These are phyloP conservation scores for Dothidotthia symphoricarpi DNA, from an alignment of 2,329 filamentous ascomycete genomes.

Conservation along the genomic window DNA sequence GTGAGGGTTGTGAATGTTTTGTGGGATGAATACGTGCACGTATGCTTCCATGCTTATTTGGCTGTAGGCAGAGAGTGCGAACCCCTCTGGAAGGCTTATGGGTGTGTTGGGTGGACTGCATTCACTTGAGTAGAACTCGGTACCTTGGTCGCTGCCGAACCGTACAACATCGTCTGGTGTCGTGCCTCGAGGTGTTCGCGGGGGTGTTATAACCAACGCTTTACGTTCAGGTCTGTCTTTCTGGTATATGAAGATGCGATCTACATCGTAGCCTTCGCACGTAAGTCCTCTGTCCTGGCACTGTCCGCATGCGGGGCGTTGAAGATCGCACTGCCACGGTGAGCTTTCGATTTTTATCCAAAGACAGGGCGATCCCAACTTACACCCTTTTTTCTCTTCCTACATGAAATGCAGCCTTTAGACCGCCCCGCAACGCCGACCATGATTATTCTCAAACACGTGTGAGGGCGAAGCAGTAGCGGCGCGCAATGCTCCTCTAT, in stretches of 20 bases:
- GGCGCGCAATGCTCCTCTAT: slow-evolving; percentile 22
- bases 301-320: slow-evolving; percentile 60
- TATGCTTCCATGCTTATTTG: slow-evolving; percentile 23
- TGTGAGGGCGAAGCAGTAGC: neutral
- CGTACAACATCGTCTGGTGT: no score
- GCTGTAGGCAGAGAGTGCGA: slow-evolving; percentile 25
- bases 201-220: slow-evolving; percentile 1
- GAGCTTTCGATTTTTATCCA: neutral
- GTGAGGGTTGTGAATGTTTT: slow-evolving; percentile 1
- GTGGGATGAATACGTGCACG: slow-evolving; percentile 21
- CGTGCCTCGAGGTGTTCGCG: neutral
- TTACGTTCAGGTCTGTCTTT: slow-evolving; percentile 2
- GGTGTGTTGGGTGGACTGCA: neutral
- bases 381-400: slow-evolving; percentile 57
- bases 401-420: slow-evolving; percentile 35
- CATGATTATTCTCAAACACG: slow-evolving; percentile 9
- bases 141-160: neutral
- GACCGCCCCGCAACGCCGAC: slow-evolving; percentile 33
- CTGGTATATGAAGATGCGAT: slow-evolving; percentile 59
- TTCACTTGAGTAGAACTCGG: neutral
- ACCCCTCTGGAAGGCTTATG: slow-evolving; percentile 11
- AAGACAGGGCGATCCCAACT: slow-evolving; percentile 16
- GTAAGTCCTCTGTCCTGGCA: slow-evolving; percentile 57
- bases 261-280: slow-evolving; percentile 64
- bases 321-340: slow-evolving; percentile 57